phyloP scores from a whole-genome alignment of 352 stramenopile genomes.

The Aphanomyces stellatus region DNA sequence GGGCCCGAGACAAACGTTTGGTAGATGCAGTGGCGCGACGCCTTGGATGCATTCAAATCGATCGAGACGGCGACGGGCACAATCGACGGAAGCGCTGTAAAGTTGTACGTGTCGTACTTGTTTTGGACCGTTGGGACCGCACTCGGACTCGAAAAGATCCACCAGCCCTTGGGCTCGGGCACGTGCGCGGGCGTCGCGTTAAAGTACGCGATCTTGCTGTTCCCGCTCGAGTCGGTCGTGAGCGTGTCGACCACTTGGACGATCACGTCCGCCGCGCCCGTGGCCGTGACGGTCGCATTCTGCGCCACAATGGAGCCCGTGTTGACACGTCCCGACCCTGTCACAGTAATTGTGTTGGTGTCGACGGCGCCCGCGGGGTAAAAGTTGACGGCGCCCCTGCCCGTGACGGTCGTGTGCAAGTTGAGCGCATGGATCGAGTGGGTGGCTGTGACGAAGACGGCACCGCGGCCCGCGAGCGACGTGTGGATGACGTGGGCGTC shows the following conservation, averaged over 20 bases:
- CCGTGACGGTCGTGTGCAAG: neutral
- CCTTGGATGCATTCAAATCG: neutral
- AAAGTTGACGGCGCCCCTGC: conserved; percentile 2
- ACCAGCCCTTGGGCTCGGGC: conserved; percentile 3
- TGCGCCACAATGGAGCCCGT: conserved; percentile 2
- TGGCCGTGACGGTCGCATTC: neutral
- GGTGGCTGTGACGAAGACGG: neutral
- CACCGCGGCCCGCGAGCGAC: neutral
- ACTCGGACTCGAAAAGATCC: neutral
- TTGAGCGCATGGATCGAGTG: neutral
- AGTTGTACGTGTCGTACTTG: conserved; percentile 2
- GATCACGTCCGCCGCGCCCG: neutral
- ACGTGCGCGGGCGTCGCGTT: conserved; percentile 9
- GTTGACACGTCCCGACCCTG: neutral
- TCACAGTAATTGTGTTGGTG: neutral
- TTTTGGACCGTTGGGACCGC: neutral
- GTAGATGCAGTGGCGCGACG: neutral
- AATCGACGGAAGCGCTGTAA: neutral
- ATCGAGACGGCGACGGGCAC: neutral
- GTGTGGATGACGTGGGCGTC: neutral
- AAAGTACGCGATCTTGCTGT: conserved; percentile 1
- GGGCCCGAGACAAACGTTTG: neutral
- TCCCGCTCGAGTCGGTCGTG: neutral
- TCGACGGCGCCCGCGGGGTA: neutral
- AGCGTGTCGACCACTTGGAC: conserved; percentile 8